These are phyloP conservation scores for Pichia kluyveri DNA, from an alignment of 805 yeast species.

Conservation along the genomic window DNA sequence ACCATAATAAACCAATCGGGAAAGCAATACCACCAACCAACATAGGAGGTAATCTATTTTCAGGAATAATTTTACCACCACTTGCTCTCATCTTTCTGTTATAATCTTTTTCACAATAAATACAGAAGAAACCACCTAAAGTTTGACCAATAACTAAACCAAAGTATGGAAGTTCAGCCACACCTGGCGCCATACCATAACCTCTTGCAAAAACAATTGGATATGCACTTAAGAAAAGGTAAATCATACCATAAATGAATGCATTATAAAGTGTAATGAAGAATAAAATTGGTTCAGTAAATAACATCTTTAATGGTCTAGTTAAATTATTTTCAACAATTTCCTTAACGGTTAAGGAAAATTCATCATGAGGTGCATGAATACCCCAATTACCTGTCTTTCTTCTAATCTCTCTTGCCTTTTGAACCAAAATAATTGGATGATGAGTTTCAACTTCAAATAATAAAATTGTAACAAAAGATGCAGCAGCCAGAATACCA, in stretches of 20 bases:
- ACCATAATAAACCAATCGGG: slow-evolving; percentile 77
- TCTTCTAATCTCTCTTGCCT: slow-evolving; percentile 54
- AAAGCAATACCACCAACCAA: slow-evolving; percentile 61
- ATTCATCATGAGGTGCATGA: slow-evolving; percentile 67
- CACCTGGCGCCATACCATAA: slow-evolving; percentile 56
- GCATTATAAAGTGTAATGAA: slow-evolving; percentile 63
- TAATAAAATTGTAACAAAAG: slow-evolving; percentile 28
- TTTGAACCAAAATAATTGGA: slow-evolving; percentile 51
- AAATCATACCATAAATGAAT: slow-evolving; percentile 72
- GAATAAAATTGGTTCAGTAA: slow-evolving; percentile 65
- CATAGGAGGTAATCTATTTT: slow-evolving; percentile 71
- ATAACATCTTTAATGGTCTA: slow-evolving; percentile 61
- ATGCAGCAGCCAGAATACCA: slow-evolving; percentile 47
- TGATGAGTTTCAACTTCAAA: slow-evolving; percentile 63
- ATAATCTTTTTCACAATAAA: slow-evolving; percentile 49
- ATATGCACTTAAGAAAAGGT: slow-evolving; percentile 64
- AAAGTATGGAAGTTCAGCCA: slow-evolving; percentile 70
- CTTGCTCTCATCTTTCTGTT: slow-evolving; percentile 37
- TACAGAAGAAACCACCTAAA: slow-evolving; percentile 45
- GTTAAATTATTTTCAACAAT: slow-evolving; percentile 51
- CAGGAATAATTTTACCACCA: slow-evolving; percentile 61
- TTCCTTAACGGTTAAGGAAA: slow-evolving; percentile 45
- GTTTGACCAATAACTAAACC: slow-evolving; percentile 64
- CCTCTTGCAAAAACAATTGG: slow-evolving; percentile 61
- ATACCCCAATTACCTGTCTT: slow-evolving; percentile 78